phyloP scores from a whole-genome alignment of 176 grass and related monocot species.

The Aegilops sharonensis region DNA sequence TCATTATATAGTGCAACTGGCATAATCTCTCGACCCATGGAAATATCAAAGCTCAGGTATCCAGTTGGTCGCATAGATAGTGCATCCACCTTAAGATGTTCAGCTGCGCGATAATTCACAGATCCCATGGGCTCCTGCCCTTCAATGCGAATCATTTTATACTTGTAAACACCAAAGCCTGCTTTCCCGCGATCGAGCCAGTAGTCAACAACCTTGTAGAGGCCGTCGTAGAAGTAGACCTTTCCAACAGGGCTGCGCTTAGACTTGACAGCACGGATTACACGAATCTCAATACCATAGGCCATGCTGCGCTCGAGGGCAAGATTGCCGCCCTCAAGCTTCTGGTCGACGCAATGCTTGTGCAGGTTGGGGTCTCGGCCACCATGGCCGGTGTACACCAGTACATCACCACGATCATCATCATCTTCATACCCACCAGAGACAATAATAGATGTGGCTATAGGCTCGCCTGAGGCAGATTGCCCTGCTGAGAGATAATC shows the following conservation, averaged over 20 bases:
- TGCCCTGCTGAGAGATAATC: conserved; percentile 59
- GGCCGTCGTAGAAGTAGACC: conserved; percentile 92
- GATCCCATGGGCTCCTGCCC: conserved; percentile 93
- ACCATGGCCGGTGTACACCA: conserved; percentile 94
- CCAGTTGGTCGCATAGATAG: conserved; percentile 57
- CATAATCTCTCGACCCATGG: conserved; percentile 68
- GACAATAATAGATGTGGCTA: conserved; percentile 92
- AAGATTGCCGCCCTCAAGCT: conserved; percentile 85
- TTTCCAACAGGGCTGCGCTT: conserved; percentile 50
- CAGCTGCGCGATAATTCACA: conserved; percentile 65
- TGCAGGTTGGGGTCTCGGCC: conserved; percentile 73
- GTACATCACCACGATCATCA: conserved; percentile 76
- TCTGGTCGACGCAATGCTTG: conserved; percentile 76
- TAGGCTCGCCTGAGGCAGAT: conserved; percentile 78
- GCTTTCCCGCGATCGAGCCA: conserved; percentile 88
- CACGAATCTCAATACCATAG: conserved; percentile 93
- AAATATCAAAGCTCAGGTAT: conserved; percentile 87
- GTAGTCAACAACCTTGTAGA: conserved; percentile 86
- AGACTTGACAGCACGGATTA: conserved; percentile 72
- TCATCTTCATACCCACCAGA: conserved; percentile 98
- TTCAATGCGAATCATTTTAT: conserved; percentile 83
- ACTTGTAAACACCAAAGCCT: conserved; percentile 90
- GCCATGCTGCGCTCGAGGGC: conserved; percentile 92
- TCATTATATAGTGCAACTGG: conserved; percentile 77
- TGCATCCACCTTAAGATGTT: conserved; percentile 70